Conservation (phyloP, 2,329 filamentous ascomycete species). For the Endocalyx cinctus region DNA sequence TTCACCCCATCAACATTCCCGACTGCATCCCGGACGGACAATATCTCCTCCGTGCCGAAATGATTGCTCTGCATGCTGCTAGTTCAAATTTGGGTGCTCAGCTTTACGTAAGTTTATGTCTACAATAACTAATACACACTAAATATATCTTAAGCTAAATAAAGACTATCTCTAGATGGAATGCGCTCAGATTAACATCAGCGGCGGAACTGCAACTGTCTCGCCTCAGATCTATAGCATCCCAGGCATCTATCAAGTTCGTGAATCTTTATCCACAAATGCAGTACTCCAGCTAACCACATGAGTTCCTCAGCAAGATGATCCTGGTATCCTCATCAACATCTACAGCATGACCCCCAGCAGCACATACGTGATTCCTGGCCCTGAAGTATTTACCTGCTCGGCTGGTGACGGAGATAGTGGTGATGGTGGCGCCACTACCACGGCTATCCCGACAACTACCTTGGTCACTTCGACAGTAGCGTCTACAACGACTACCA, state of each 20-base stretch:
- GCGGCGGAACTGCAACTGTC: constrained; percentile 22
- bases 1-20: constrained; percentile 49
- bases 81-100: constrained; percentile 39
- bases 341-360: constrained; percentile 30
- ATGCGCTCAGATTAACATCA: constrained; percentile 32
- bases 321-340: constrained; percentile 33
- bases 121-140: background rate
- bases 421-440: too few relatives aligned
- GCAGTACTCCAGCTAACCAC: too few relatives aligned
- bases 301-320: constrained; percentile 16
- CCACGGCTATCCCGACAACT: constrained; percentile 8
- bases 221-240: constrained; percentile 30
- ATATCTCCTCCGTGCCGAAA: constrained; percentile 56
- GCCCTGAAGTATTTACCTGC: constrained; percentile 20
- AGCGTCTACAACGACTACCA: constrained; percentile 8
- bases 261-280: constrained; percentile 4
- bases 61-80: constrained; percentile 52
- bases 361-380: constrained; percentile 28
- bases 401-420: constrained; percentile 3
- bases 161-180: constrained; percentile 30
- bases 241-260: constrained; percentile 33
- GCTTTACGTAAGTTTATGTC: constrained; percentile 31
- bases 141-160: constrained; percentile 1
- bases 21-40: constrained; percentile 48
- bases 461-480: constrained; percentile 14